Percentiles rank a stretch among this genome's conserved stretches.
phyloP scores from a whole-genome alignment of 352 stramenopile species.

The Discostella stelligera region DNA sequence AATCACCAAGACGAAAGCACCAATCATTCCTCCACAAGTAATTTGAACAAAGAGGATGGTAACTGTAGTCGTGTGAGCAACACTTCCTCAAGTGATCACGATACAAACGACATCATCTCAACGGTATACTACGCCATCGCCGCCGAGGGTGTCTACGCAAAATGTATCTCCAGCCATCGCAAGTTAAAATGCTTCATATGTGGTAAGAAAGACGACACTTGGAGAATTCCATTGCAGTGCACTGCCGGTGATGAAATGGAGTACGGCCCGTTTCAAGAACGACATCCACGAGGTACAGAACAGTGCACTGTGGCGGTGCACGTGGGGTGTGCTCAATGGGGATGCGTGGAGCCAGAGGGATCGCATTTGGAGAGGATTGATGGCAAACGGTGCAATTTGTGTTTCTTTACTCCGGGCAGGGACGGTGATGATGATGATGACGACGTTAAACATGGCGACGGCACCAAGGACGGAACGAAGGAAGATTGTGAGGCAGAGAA shows the following conservation, averaged over 20 bases:
- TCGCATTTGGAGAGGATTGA: conserved; percentile 28
- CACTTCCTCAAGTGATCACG: neutral
- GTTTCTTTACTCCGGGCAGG: conserved; percentile 35
- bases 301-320: conserved; percentile 49
- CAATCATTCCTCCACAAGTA: neutral
- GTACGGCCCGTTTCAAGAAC: conserved; percentile 31
- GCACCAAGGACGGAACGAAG: neutral
- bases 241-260: conserved; percentile 41
- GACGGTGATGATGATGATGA: conserved; percentile 13
- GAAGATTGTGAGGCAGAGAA: conserved; percentile 1
- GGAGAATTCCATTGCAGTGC: conserved; percentile 55
- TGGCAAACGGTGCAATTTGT: conserved; percentile 12
- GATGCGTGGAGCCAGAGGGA: conserved; percentile 22
- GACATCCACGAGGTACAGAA: conserved; percentile 11
- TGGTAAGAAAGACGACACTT: conserved; percentile 30
- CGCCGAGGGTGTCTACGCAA: conserved; percentile 14
- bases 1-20: neutral
- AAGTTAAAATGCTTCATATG: conserved; percentile 46
- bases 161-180: conserved; percentile 25
- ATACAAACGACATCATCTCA: no score
- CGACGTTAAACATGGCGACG: neutral
- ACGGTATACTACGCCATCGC: conserved; percentile 26
- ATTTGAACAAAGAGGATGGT: neutral
- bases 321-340: conserved; percentile 55
- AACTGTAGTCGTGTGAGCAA: neutral